Percentiles rank a stretch among this genome's conserved stretches.
Conservation (phyloP, 31 red algal genomes). For the Bonnemaisonia californica region DNA sequence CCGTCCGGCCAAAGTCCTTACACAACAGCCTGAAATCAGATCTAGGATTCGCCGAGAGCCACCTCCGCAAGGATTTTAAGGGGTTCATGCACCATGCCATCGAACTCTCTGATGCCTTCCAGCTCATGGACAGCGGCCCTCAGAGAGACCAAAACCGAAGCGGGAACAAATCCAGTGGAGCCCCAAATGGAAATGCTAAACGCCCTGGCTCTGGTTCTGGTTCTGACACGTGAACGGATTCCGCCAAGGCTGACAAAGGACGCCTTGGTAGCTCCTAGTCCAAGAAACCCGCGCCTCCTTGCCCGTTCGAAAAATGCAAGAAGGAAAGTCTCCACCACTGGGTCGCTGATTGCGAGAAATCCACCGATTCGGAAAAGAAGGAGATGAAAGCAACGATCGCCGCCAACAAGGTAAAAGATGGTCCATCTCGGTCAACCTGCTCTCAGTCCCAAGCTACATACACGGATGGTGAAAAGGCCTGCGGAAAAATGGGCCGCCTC, state of each 20-base stretch:
- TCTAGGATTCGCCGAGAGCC: conserved; percentile 7
- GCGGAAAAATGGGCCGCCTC: not conserved
- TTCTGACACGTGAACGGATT: not conserved
- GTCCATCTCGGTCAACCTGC: conserved; percentile 19
- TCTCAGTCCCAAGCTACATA: not conserved
- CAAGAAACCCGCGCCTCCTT: conserved; percentile 3
- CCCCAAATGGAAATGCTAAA: not conserved
- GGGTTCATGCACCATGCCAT: conserved; percentile 43
- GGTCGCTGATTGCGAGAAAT: conserved; percentile 9
- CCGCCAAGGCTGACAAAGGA: not conserved
- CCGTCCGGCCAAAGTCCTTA: conserved; percentile 1
- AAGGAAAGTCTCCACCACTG: not conserved
- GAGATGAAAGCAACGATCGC: conserved; percentile 16
- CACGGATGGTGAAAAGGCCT: not conserved
- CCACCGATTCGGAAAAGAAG: conserved; percentile 20
- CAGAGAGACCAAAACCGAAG: not conserved
- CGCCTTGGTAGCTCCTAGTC: not conserved
- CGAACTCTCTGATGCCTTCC: conserved; percentile 34
- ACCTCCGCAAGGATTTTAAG: conserved; percentile 27
- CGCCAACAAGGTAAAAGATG: conserved; percentile 1
- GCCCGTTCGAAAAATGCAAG: conserved; percentile 10
- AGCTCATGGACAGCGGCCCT: conserved; percentile 4
- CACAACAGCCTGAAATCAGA: not conserved
- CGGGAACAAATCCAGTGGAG: not conserved
- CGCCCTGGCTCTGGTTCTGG: not conserved